phyloP scores from a whole-genome alignment of 345 rosid species.

The Heritiera littoralis region DNA sequence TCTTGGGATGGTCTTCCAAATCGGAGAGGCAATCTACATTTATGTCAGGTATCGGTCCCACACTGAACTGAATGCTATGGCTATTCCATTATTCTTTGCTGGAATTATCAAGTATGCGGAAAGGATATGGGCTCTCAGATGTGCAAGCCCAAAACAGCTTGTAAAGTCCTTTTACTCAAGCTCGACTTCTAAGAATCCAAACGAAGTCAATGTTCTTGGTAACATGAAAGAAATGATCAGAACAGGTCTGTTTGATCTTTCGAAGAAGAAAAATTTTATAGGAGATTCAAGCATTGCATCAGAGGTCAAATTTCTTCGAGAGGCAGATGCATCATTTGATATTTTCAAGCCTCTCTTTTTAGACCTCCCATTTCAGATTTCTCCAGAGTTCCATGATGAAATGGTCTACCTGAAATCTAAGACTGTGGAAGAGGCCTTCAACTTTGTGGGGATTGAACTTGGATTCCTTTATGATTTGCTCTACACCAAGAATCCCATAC shows the following conservation, averaged over 20 bases:
- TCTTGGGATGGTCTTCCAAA: constrained; percentile 15
- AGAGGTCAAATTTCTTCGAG: not conserved
- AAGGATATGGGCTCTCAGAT: not conserved
- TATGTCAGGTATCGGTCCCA: not conserved
- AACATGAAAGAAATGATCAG: too few relatives aligned
- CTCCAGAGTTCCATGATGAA: constrained; percentile 19
- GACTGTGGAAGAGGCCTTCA: constrained; percentile 26
- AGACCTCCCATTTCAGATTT: constrained; percentile 36
- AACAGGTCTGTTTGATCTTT: not conserved
- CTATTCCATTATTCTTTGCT: not conserved
- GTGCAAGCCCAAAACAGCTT: not conserved
- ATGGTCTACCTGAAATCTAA: not conserved
- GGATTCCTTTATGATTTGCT: constrained; percentile 46
- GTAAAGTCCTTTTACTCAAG: not conserved
- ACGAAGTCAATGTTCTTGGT: too few relatives aligned
- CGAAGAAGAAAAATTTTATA: not conserved
- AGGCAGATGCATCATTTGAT: not conserved
- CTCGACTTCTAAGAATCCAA: too few relatives aligned
- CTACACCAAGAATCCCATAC: constrained; percentile 47
- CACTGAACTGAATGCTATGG: not conserved
- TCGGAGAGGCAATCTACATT: constrained; percentile 33
- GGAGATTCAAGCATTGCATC: not conserved
- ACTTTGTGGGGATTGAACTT: constrained; percentile 43
- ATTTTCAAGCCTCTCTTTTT: constrained; percentile 34
- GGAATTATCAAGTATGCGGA: too few relatives aligned